Base-by-base conservation (phyloP, 2,329 filamentous ascomycete species). In the Spiromastix sp. region DNA sequence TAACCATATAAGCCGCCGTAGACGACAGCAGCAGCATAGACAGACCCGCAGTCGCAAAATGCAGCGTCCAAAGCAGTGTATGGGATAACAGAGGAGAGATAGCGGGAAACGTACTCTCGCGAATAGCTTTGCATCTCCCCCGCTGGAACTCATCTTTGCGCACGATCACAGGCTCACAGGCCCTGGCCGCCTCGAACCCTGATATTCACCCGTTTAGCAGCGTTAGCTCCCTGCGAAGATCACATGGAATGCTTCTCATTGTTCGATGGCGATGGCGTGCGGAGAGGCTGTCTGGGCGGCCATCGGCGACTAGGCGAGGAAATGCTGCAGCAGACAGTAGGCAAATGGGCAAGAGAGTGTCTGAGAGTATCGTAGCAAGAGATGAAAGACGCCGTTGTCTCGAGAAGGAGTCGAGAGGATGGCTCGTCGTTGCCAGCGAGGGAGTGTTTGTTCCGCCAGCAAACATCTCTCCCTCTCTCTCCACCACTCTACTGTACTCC, bases 121-220 rank as follows among this genome's bases (percentile, higher is more conserved):
- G 71, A 98, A 98, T 68, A 98, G 80, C 77, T 95, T 96, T 68
- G 91, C 93, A 77, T 96, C 91, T 65, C 91, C 86, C 67, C 84
- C 85, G 62, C 77, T 63, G 44, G 72, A 67, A 60, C 70, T 75
- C 74, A 79, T 79, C 48, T 48, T 66, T 54, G 45, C 42, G 25
- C 16, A 39, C 37, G 34, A 37, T 32, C 30, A 38, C 27, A 27
- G 38, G 12, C 38, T 42, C 30, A 31, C 38, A 36, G 27, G 34
- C 28, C 31, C 40, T 38, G 30, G 37, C 26, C 15, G n/a, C n/a
- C n/a, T n/a, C n/a, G n/a, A n/a, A n/a, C n/a, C n/a, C 30, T 19
- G 33, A 29, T 11, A n/a, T 36, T 21, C 30, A 35, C 28, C 16
- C 15, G 13, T 10, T 22, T 17, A 36, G 20, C 30, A 30, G 26